Evolutionary conservation across 2,329 filamentous ascomycete species (phyloP).

Genomic region (Akanthomyces muscarius): DNA sequence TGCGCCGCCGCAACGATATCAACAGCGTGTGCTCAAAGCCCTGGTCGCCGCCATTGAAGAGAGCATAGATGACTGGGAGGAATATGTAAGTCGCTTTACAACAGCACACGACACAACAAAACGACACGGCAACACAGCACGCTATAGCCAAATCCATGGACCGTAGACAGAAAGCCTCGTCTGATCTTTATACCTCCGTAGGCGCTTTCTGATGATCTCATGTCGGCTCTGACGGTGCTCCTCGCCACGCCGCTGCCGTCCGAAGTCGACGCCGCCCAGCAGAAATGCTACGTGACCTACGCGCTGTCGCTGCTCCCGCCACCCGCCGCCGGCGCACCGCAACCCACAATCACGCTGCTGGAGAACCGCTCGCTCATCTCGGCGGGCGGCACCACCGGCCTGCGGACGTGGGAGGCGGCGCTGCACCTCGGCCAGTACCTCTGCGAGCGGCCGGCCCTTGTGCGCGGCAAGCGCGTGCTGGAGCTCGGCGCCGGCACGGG

Average conservation of each 20-base stretch:
- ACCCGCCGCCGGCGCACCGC: not conserved
- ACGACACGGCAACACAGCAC: not conserved
- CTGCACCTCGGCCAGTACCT: constrained; percentile 70
- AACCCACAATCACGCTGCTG: constrained; percentile 53
- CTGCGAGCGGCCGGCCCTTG: constrained; percentile 40
- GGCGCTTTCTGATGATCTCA: constrained; percentile 81
- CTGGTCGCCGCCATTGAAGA: constrained; percentile 67
- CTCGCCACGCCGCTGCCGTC: constrained; percentile 61
- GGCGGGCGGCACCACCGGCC: constrained; percentile 67
- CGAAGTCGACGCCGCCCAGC: constrained; percentile 63
- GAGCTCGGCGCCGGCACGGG: constrained; percentile 76
- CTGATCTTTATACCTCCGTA: constrained; percentile 36
- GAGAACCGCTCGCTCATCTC: constrained; percentile 68
- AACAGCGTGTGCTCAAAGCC: constrained; percentile 67
- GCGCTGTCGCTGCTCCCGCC: constrained; percentile 35
- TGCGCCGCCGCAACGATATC: constrained; percentile 63
- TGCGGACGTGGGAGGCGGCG: constrained; percentile 78
- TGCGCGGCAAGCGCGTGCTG: constrained; percentile 56
- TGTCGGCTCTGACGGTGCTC: constrained; percentile 62
- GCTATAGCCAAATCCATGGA: not conserved
- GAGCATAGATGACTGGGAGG: constrained; percentile 74
- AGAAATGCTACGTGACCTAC: constrained; percentile 74
- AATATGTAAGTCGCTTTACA: constrained; percentile 64
- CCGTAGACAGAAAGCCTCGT: constrained; percentile 8
- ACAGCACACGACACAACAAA: too few species aligned